Evolutionary conservation across 176 grass and related monocot genomes (phyloP).

Genomic region (Melocanna baccifera): DNA sequence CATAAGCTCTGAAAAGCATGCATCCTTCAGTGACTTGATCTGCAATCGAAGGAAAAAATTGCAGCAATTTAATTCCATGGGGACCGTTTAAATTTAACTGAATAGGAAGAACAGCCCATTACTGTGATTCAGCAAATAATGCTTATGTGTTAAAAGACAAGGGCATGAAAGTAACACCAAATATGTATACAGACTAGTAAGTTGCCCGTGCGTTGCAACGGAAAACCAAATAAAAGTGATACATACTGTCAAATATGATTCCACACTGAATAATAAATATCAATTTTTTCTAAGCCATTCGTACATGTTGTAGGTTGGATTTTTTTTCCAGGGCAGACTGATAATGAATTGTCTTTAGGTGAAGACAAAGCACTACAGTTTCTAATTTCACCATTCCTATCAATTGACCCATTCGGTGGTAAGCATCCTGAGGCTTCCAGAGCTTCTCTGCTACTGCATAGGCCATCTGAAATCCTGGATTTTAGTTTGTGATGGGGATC

Average conservation of each 20-base stretch:
- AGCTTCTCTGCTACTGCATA: slow-evolving; percentile 40
- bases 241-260: no score
- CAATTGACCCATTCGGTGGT: slow-evolving; percentile 19
- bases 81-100: neutral
- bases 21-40: slow-evolving; percentile 25
- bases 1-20: slow-evolving; percentile 7
- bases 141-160: no score
- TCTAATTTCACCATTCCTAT: slow-evolving; percentile 33
- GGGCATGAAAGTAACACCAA: no score
- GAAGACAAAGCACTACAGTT: slow-evolving; percentile 24
- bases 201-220: no score
- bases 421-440: slow-evolving; percentile 38
- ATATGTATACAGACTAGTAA: no score
- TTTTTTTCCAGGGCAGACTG: slow-evolving; percentile 27
- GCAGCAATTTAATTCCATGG: neutral
- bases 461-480: slow-evolving; percentile 42
- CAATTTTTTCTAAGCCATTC: no score
- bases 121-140: neutral
- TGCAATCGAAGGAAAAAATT: neutral
- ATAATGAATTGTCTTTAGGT: slow-evolving; percentile 29
- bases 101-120: neutral
- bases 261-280: no score
- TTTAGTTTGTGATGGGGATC: slow-evolving; percentile 38
- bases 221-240: no score
- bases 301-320: slow-evolving; percentile 20